These are phyloP conservation scores for Trichoderma aggressivum DNA, from an alignment of 2,329 filamentous ascomycete genomes.

Conservation along the genomic window DNA sequence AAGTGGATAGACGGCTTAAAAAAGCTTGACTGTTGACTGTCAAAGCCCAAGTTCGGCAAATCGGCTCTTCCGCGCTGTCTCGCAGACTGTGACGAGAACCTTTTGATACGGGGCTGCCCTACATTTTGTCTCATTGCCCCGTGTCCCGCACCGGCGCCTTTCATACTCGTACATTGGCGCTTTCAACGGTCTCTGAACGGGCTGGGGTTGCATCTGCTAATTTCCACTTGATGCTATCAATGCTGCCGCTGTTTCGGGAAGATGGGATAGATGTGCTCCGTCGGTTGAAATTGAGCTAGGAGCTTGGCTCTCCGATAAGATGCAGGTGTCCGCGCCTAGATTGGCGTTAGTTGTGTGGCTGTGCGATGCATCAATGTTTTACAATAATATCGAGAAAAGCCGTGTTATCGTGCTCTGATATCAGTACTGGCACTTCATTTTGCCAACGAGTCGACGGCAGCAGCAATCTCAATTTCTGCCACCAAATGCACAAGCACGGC, in stretches of 20 bases:
- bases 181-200: not conserved
- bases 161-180: not conserved
- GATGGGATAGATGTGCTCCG: not conserved
- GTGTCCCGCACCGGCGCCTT: not conserved
- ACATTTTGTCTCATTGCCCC: not conserved
- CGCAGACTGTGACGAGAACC: not conserved
- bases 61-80: constrained; percentile 9
- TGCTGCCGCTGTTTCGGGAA: not conserved
- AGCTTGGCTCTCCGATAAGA: constrained; percentile 17
- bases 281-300: not conserved
- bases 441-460: not conserved
- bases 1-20: not conserved
- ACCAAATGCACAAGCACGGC: not conserved
- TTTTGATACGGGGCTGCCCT: not conserved
- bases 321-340: constrained; percentile 9
- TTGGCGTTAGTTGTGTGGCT: not conserved
- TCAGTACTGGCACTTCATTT: not conserved
- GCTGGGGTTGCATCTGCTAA: constrained; percentile 16
- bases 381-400: not conserved
- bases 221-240: constrained; percentile 5
- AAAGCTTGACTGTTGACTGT: constrained; percentile 7
- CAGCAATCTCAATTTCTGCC: not conserved
- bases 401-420: not conserved
- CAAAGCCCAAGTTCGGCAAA: not conserved
- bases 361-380: not conserved